These are phyloP conservation scores for Botrytis porri DNA, from an alignment of 2,329 filamentous ascomycete genomes.

Conservation along the genomic window DNA sequence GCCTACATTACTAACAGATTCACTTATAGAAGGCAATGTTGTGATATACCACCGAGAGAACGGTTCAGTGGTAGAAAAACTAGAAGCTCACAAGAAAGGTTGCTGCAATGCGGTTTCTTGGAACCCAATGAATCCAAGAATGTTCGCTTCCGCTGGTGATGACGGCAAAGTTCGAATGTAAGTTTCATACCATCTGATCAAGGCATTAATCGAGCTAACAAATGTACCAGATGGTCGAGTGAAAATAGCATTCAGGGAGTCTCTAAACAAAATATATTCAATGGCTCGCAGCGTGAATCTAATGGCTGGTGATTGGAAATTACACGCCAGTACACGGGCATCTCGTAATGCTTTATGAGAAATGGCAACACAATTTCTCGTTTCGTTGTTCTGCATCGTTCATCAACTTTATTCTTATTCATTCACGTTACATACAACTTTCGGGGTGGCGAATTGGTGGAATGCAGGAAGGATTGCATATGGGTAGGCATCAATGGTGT, in stretches of 20 bases:
- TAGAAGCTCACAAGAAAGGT: conserved; percentile 71
- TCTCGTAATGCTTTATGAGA: conserved; percentile 13
- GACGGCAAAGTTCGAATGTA: conserved; percentile 84
- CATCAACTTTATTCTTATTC: neutral
- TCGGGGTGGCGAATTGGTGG: conserved; percentile 20
- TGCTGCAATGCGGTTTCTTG: conserved; percentile 85
- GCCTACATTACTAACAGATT: conserved; percentile 20
- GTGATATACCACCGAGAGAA: conserved; percentile 91
- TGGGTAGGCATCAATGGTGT: conserved; percentile 17
- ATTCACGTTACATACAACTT: conserved; percentile 15
- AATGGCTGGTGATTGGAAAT: conserved; percentile 27
- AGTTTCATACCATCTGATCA: conserved; percentile 40
- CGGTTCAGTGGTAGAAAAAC: conserved; percentile 69
- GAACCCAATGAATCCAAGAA: conserved; percentile 77
- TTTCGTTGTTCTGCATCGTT: conserved; percentile 18
- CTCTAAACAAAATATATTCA: conserved; percentile 19
- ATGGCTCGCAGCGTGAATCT: conserved; percentile 24
- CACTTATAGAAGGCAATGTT: conserved; percentile 56
- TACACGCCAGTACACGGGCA: neutral
- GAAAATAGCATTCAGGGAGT: conserved; percentile 20
- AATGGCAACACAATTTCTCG: neutral
- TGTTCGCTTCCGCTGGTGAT: conserved; percentile 91
- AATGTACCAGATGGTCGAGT: conserved; percentile 31
- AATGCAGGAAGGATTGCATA: conserved; percentile 18
- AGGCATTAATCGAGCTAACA: conserved; percentile 2